Evolutionary conservation across 306 rosid species (phyloP), one percentile per base, ranked within the genome.

Genomic region (Lathyrus tuberosus): DNA sequence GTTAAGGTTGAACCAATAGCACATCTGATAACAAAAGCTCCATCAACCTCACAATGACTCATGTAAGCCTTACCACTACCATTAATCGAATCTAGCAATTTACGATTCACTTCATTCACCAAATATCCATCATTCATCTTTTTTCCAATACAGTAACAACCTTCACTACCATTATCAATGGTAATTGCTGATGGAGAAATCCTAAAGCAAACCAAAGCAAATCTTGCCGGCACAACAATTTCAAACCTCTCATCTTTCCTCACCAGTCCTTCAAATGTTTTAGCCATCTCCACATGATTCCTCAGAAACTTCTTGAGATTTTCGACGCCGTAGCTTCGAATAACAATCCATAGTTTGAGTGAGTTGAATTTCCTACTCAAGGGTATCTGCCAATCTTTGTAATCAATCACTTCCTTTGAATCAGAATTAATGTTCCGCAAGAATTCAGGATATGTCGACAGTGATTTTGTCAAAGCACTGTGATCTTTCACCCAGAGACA

Each of bases 401-500:
- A 86, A 41, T 88, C 87, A 70, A 86, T 71, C 40, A 86, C 95
- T 11, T 79, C 69, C 43, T 82, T 74, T 3, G 80, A 76, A 6
- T 88, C 87, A 5, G 87, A 82, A 26, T 71, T 80, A 31, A 69
- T 77, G 67, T 86, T 88, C n/a, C 52, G 78, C 82, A 88, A 73
- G 44, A 46, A 88, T 37, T 56, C 76, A 8, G 87, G 89, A 47
- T 80, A 41, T 1, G 79, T 82, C 15, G 76, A 67, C 62, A 86
- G 63, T 2, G 30, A 26, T 26, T 64, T 70, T 9, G 70, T 46
- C 40, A 86, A 18, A 17, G 65, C 24, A 64, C 8, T n/a, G 2
- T 85, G 82, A 26, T 48, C 70, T 73, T 79, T 84, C 4, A 89
- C 76, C 96, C 96, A 86, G 44, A 89, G 80, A 62, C 89, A 84